Conservation (phyloP, 345 rosid species). For the Brassica incana region DNA sequence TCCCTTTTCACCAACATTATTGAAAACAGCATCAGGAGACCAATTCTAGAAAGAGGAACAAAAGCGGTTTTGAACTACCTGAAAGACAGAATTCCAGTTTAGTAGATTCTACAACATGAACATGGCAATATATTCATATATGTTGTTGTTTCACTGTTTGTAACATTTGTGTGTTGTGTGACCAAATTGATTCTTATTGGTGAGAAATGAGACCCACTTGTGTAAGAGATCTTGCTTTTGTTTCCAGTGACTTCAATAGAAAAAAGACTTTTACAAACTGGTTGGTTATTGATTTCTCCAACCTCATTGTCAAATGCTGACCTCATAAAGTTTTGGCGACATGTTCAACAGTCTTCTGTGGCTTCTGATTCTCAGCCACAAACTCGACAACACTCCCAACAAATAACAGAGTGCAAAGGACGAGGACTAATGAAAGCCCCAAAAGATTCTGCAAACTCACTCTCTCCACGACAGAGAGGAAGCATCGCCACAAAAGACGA, state of each 20-base stretch:
- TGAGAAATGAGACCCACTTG: conserved; percentile 15
- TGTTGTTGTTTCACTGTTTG: conserved; percentile 17
- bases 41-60: conserved; percentile 79
- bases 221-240: conserved; percentile 11
- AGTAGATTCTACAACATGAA: conserved; percentile 31
- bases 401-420: not conserved
- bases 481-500: conserved; percentile 30
- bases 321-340: not conserved
- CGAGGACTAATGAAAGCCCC: not conserved
- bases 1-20: conserved; percentile 5
- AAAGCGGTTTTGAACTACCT: conserved; percentile 78
- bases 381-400: not conserved
- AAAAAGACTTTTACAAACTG: not conserved
- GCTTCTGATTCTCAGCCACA: not conserved
- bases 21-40: conserved; percentile 74
- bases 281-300: conserved; percentile 31
- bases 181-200: not conserved
- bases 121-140: not conserved
- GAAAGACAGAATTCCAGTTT: conserved; percentile 74
- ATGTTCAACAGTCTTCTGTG: not conserved
- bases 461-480: conserved; percentile 32
- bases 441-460: conserved; percentile 10
- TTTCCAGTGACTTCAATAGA: conserved; percentile 1
- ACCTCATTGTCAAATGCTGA: conserved; percentile 1
- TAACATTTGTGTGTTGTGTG: conserved; percentile 28